Base-by-base conservation (phyloP, 169 alveolate genomes). In the Cryptosporidium ryanae region DNA sequence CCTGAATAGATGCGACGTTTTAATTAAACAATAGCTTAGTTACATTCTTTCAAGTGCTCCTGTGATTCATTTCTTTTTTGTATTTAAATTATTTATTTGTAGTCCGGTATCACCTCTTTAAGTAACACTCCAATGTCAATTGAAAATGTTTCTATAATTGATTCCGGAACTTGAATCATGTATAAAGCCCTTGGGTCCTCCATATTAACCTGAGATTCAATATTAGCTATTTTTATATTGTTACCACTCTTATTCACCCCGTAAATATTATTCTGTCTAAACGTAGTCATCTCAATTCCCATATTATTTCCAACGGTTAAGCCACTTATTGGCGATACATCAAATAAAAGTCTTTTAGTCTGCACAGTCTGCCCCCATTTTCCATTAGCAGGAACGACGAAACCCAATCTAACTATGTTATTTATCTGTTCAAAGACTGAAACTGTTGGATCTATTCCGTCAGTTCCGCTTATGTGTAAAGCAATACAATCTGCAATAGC, bases 401-500 rank as follows among this genome's bases (percentile, higher is more conserved):
- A 25, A 1, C 87, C 87, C 17, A 76, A 48, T 13, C 71, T 76
- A 44, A 76, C 71, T 4, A 76, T 57, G n/a, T 76, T 61, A 31
- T 48, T 76, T n/a, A 76, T 61, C 38, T 76, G 87, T 29, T 76
- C 87, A 32, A 76, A 18, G 5, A 76, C 25, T 12, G 70, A 43
- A 13, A 76, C 71, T n/a, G 87, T 57, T 34, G 23, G 68, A n/a
- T 76, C 87, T n/a, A 76, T 34, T n/a, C 87, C 87, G 21, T 76
- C 65, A 10, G 25, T 43, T 0, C 87, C 87, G 3, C 76, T 59
- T 23, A 76, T 76, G 31, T 76, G 87, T 38, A 57, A 44, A 34
- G 87, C 68, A 59, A 76, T 76, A 32, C 87, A 76, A 31, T 76
- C 87, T 18, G 87, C 71, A 12, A 76, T 48, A 23, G 76, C 87